Conservation (phyloP, 1,139 yeast genomes). For the Meyerozyma smithsonii region DNA sequence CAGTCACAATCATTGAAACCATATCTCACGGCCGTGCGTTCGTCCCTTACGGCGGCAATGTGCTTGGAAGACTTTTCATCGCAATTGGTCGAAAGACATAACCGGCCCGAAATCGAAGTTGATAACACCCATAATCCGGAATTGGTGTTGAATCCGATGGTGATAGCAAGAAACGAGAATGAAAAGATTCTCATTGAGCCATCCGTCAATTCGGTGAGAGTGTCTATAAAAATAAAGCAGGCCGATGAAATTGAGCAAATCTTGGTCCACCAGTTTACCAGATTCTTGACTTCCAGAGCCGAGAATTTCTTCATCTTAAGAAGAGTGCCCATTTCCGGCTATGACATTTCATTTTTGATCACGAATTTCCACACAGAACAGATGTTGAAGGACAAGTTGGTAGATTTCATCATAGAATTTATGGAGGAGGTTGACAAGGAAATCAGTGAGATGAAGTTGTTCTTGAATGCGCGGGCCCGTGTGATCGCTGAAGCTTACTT, state of each 20-base stretch:
- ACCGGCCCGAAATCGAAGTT: slow-evolving; percentile 94
- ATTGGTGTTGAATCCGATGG: slow-evolving; percentile 82
- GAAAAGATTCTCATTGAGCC: slow-evolving; percentile 93
- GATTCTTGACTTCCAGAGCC: slow-evolving; percentile 93
- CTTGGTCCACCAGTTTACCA: slow-evolving; percentile 86
- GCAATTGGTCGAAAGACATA: slow-evolving; percentile 93
- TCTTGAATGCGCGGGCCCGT: slow-evolving; percentile 95
- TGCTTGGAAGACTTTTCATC: slow-evolving; percentile 93
- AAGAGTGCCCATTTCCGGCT: slow-evolving; percentile 86
- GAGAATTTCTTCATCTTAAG: slow-evolving; percentile 89
- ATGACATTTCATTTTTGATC: slow-evolving; percentile 87
- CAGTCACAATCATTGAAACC: slow-evolving; percentile 86
- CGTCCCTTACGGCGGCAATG: slow-evolving; percentile 91
- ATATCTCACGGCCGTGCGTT: slow-evolving; percentile 88
- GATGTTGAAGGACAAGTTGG: slow-evolving; percentile 92
- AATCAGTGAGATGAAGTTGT: slow-evolving; percentile 96
- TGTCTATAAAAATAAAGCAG: slow-evolving; percentile 89
- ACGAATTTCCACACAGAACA: slow-evolving; percentile 94
- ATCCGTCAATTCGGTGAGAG: slow-evolving; percentile 83
- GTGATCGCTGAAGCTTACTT: slow-evolving; percentile 94
- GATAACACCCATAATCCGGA: slow-evolving; percentile 61
- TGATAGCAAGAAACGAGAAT: slow-evolving; percentile 88
- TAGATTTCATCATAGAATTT: slow-evolving; percentile 93
- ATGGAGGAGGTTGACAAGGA: slow-evolving; percentile 99
- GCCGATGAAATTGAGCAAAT: slow-evolving; percentile 97